Percentiles rank a stretch among this genome's conserved stretches.
Conservation (phyloP, 2,329 filamentous ascomycete genomes). For the Endoconidiophora laricicola region DNA sequence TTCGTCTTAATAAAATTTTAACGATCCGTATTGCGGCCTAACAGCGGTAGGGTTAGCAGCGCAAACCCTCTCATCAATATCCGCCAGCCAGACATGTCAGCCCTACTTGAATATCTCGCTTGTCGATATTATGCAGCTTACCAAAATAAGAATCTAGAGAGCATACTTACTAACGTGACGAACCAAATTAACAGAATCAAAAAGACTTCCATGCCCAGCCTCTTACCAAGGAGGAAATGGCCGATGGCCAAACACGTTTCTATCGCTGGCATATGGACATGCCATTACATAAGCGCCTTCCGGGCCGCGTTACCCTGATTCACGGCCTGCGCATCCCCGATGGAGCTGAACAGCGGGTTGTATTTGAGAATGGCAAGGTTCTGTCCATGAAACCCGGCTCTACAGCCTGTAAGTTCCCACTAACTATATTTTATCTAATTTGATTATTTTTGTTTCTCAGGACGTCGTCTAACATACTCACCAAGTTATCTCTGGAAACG, state of each 20-base stretch:
- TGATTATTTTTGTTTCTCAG: neutral
- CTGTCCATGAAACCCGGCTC: constrained; percentile 6
- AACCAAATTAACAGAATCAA: constrained; percentile 6
- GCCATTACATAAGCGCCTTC: constrained; percentile 10
- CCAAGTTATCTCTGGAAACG: constrained; percentile 9
- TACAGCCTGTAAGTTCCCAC: constrained; percentile 4
- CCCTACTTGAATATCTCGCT: too few species aligned
- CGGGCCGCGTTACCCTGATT: constrained; percentile 11
- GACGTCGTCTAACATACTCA: neutral
- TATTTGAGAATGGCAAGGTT: constrained; percentile 7
- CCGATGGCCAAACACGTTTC: constrained; percentile 10
- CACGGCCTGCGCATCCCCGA: constrained; percentile 11
- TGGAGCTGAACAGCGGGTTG: constrained; percentile 3
- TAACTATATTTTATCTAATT: neutral
- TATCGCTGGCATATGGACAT: constrained; percentile 13
- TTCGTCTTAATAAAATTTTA: neutral
- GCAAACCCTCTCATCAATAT: neutral
- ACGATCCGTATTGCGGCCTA: neutral
- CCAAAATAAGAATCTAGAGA: neutral
- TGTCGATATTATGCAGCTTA: too few species aligned
- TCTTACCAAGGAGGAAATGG: constrained; percentile 9
- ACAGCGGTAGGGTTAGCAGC: too few species aligned
- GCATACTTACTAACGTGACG: too few species aligned
- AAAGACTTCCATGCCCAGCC: constrained; percentile 10
- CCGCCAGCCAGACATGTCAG: neutral